Percentiles rank a stretch among this genome's conserved stretches.
Evolutionary conservation across 345 rosid genomes (phyloP).

Genomic region (Pistacia atlantica): DNA sequence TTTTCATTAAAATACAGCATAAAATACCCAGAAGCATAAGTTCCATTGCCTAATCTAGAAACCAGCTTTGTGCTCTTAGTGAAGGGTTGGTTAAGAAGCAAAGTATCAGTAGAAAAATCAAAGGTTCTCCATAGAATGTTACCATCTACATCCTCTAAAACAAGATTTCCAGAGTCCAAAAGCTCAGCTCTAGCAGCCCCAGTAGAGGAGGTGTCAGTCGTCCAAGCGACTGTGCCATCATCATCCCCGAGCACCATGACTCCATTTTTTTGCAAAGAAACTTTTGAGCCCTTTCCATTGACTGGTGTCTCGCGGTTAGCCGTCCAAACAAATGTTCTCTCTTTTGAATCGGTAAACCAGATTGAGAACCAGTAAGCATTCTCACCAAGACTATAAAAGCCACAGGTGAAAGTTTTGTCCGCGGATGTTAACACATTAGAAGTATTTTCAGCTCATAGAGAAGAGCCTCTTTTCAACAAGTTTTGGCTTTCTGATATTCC

Average conservation of each 20-base stretch:
- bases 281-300: constrained; percentile 19
- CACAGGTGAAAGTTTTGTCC: not conserved
- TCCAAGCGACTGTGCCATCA: no score
- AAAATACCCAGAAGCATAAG: constrained; percentile 30
- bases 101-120: constrained; percentile 38
- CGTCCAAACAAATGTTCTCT: constrained; percentile 34
- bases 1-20: constrained; percentile 28
- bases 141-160: no score
- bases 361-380: constrained; percentile 12
- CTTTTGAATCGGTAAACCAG: constrained; percentile 15
- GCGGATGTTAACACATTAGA: not conserved
- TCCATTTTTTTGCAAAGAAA: constrained; percentile 8
- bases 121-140: constrained; percentile 36
- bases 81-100: constrained; percentile 35
- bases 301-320: constrained; percentile 33
- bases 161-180: constrained; percentile 36
- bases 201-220: not conserved
- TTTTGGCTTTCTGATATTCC: not conserved
- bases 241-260: constrained; percentile 29
- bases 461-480: not conserved
- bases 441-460: not conserved
- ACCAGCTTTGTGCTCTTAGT: constrained; percentile 19
- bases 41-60: constrained; percentile 17
- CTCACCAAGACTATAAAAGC: no score
- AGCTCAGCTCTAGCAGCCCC: constrained; percentile 5